Conservation (phyloP, 345 rosid genomes). For the Eucalyptus caleyi region DNA sequence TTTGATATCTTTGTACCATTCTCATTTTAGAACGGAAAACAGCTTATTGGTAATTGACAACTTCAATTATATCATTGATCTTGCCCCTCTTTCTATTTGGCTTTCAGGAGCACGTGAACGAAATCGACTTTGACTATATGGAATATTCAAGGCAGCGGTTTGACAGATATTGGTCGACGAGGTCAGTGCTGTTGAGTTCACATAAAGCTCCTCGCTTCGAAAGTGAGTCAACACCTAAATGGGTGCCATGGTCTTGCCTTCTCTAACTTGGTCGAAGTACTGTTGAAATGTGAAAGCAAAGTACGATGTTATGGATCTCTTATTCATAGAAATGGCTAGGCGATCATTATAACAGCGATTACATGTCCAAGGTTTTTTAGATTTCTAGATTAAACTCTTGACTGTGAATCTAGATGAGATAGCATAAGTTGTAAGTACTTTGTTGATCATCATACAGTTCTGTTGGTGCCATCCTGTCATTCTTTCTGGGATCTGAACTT, state of each 20-base stretch:
- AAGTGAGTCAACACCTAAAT: neutral
- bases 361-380: neutral
- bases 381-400: neutral
- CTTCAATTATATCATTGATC: neutral
- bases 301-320: neutral
- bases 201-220: neutral
- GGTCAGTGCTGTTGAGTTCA: neutral
- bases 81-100: neutral
- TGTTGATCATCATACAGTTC: neutral
- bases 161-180: conserved; percentile 39
- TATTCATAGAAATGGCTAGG: neutral
- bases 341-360: neutral
- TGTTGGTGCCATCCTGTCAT: neutral
- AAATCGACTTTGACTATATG: conserved; percentile 50
- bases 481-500: neutral
- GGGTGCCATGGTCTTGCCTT: neutral
- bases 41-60: neutral
- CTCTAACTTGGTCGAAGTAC: neutral
- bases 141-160: conserved; percentile 63
- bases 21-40: neutral
- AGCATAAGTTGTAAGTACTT: neutral
- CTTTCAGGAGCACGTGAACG: conserved; percentile 47
- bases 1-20: neutral
- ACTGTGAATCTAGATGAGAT: neutral
- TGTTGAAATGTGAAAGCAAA: neutral